Evolutionary conservation across 305 asterid genomes (phyloP).

Genomic region (Ajuga reptans): DNA sequence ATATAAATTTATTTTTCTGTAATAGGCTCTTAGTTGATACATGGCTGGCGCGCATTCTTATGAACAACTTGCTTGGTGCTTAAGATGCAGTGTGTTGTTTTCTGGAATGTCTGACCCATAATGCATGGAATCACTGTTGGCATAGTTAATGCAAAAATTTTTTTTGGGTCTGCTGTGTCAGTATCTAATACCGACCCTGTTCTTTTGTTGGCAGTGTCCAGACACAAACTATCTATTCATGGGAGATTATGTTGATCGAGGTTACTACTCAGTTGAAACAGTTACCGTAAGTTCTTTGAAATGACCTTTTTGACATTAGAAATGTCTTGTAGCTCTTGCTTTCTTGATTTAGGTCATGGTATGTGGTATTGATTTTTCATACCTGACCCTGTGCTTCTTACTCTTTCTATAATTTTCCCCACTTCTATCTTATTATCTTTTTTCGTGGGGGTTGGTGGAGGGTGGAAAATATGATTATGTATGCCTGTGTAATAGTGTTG

Average conservation of each 20-base stretch:
- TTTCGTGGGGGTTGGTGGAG: not conserved
- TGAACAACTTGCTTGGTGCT: slow-evolving; percentile 1
- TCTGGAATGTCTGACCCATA: not conserved
- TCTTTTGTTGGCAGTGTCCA: slow-evolving; percentile 55
- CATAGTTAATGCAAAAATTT: not conserved
- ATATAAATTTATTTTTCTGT: slow-evolving; percentile 11
- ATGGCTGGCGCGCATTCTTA: not conserved
- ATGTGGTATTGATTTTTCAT: not conserved
- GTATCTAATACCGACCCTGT: slow-evolving; percentile 15
- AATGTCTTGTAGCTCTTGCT: not conserved
- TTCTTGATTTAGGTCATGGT: not conserved
- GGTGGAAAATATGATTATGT: not conserved
- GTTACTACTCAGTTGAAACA: slow-evolving; percentile 71
- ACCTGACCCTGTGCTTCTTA: not conserved
- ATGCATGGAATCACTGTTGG: not conserved
- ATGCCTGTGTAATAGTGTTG: slow-evolving; percentile 5
- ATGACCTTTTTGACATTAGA: not conserved
- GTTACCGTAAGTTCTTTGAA: slow-evolving; percentile 50
- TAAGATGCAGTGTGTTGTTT: not conserved
- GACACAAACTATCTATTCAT: slow-evolving; percentile 74
- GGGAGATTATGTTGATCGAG: slow-evolving; percentile 84
- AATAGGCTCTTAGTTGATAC: slow-evolving; percentile 18
- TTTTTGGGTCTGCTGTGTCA: not conserved
- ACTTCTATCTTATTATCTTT: not conserved
- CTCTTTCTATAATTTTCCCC: not conserved